Percentiles rank a stretch among this genome's conserved stretches.
Conservation (phyloP, 2,329 filamentous ascomycete genomes). For the Mariannaea sp. region DNA sequence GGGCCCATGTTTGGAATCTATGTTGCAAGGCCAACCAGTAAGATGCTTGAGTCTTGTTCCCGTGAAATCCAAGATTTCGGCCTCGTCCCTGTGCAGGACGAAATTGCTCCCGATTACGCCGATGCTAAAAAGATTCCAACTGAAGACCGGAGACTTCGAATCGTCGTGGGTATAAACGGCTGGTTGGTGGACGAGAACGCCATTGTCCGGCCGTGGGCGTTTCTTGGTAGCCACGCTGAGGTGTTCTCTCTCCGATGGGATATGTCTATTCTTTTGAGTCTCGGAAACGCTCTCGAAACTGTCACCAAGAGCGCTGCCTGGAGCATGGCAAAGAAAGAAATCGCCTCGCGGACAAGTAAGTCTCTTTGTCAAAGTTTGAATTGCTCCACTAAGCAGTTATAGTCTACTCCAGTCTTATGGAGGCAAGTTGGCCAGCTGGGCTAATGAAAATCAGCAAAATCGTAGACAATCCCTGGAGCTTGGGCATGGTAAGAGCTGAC, state of each 20-base stretch:
- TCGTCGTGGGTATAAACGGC: slow-evolving; percentile 83
- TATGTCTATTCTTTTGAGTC: slow-evolving; percentile 72
- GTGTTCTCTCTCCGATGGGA: slow-evolving; percentile 87
- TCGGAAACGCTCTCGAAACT: slow-evolving; percentile 77
- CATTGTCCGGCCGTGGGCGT: slow-evolving; percentile 73
- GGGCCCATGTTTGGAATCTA: slow-evolving; percentile 93
- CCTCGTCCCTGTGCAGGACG: slow-evolving; percentile 73
- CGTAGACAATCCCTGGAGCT: slow-evolving; percentile 80
- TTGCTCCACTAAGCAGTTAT: slow-evolving; percentile 3
- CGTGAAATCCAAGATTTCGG: slow-evolving; percentile 88
- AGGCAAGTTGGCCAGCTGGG: slow-evolving; percentile 64
- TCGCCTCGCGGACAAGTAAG: slow-evolving; percentile 54
- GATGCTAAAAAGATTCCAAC: slow-evolving; percentile 58
- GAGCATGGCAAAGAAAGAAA: slow-evolving; percentile 65
- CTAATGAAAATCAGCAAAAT: slow-evolving; percentile 73
- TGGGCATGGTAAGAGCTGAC: slow-evolving; percentile 76
- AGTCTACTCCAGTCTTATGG: slow-evolving; percentile 62
- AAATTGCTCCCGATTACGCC: slow-evolving; percentile 44
- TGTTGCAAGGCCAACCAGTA: slow-evolving; percentile 77
- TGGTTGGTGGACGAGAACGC: slow-evolving; percentile 78
- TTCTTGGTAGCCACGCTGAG: slow-evolving; percentile 74
- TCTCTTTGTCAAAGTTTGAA: neutral
- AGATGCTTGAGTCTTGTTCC: slow-evolving; percentile 87
- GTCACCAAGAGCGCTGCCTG: slow-evolving; percentile 83
- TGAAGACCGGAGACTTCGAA: slow-evolving; percentile 70